Percentiles rank a stretch among this genome's conserved stretches.
These are phyloP conservation scores for Coemansia javaensis DNA, from an alignment of 192 early-diverging fungal species.

Conservation along the genomic window DNA sequence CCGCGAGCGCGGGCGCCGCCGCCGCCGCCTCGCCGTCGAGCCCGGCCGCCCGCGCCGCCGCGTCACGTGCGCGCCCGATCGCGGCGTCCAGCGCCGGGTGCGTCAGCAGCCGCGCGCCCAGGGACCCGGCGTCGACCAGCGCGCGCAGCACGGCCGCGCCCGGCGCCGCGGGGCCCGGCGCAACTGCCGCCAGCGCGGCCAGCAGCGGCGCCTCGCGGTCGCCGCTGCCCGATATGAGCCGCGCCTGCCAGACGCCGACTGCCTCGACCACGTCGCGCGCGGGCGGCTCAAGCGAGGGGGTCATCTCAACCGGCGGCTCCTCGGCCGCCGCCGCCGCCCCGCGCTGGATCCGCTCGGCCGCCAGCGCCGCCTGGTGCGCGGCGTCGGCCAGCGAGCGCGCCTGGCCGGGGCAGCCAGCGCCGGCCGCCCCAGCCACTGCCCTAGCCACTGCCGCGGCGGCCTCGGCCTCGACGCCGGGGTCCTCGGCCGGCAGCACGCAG, in stretches of 20 bases:
- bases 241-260: constrained; percentile 28
- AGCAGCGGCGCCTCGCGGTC: constrained; percentile 18
- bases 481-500: constrained; percentile 27
- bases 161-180: constrained; percentile 1
- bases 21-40: not conserved
- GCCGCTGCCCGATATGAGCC: not conserved
- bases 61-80: constrained; percentile 10
- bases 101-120: not conserved
- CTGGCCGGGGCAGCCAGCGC: no score
- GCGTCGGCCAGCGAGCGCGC: constrained; percentile 8
- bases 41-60: constrained; percentile 6
- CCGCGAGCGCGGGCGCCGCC: constrained; percentile 6
- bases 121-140: not conserved
- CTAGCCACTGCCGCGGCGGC: no score
- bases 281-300: constrained; percentile 6
- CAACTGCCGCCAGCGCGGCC: constrained; percentile 17
- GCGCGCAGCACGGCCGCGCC: constrained; percentile 1
- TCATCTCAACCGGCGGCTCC: no score
- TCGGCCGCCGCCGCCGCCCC: constrained; percentile 9
- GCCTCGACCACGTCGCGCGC: constrained; percentile 11
- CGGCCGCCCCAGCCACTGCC: no score
- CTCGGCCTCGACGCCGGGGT: not conserved
- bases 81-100: constrained; percentile 2
- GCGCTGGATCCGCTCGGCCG: constrained; percentile 38
- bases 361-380: constrained; percentile 29